phyloP scores from a whole-genome alignment of 1,284 basidiomycete genomes.

The Rhodotorula glutinis region DNA sequence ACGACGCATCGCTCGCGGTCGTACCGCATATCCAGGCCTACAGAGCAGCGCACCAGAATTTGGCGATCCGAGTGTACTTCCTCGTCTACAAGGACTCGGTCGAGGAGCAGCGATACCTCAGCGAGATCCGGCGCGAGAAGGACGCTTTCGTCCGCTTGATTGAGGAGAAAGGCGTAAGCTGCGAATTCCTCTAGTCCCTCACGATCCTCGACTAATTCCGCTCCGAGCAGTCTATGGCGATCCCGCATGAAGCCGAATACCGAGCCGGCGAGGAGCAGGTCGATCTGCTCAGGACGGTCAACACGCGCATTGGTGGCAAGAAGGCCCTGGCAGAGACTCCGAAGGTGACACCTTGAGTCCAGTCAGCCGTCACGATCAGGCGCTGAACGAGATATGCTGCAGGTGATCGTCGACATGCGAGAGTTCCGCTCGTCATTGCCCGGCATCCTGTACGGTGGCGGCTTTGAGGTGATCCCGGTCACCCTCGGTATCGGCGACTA shows the following conservation, averaged over 20 bases:
- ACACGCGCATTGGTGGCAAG: conserved; percentile 72
- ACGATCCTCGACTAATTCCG: background rate
- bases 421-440: conserved; percentile 93
- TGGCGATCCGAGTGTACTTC: conserved; percentile 89
- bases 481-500: conserved; percentile 96
- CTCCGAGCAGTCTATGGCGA: conserved; percentile 67
- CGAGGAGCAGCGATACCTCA: conserved; percentile 93
- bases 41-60: conserved; percentile 70
- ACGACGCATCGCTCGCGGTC: too few relatives aligned
- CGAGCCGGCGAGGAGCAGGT: conserved; percentile 51
- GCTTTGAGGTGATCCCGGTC: conserved; percentile 77
- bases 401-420: conserved; percentile 95
- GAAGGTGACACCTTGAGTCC: too few relatives aligned
- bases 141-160: conserved; percentile 92
- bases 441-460: conserved; percentile 79
- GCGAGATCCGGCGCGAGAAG: conserved; percentile 83
- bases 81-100: conserved; percentile 88
- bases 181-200: too few relatives aligned
- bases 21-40: conserved; percentile 82
- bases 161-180: conserved; percentile 78
- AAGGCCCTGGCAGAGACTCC: conserved; percentile 62
- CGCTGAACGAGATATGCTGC: too few relatives aligned
- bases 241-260: conserved; percentile 79
- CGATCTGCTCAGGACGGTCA: conserved; percentile 75
- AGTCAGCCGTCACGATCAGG: too few relatives aligned